Base-by-base conservation (phyloP, 257 asterid species). In the Prunella vulgaris region DNA sequence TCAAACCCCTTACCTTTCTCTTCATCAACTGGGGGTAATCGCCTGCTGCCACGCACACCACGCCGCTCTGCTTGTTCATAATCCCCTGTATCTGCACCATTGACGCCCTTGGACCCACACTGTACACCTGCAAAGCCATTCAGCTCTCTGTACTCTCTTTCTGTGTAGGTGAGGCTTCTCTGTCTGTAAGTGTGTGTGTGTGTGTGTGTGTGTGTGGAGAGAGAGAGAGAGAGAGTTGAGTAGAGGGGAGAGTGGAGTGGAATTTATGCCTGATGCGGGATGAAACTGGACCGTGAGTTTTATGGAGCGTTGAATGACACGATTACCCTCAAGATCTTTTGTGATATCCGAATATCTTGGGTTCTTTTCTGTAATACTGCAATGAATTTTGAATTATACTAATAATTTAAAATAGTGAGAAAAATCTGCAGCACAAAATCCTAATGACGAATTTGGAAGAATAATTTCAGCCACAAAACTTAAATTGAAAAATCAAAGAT, bases 101-200 rank as follows among this genome's bases (percentile, higher is more conserved):
- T 59, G 89, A 68, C 65, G 75, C 81, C 86, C 87, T 80, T 7
- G 91, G 86, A 46, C 73, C 80, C 61, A 79, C 76, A 73, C 85
- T 61, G 73, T 82, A 85, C 15, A 88, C 84, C 74, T 84, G 95
- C 81, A 89, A 77, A 63, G 93, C 98, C 96, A 92, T 32, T 32
- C 37, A 4, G 7, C 37, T 32, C 37, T 32, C 37, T 32, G 9
- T 32, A n/a, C 7, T 32, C 6, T 6, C 7, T 32, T 5, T 4
- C 37, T 32, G 9, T 4, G 37, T 32, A 6, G 9, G 28, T 25
- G 28, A 25, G 28, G 3, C 3, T 25, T 25, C 28, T n/a, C n/a
- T n/a, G 3, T 28, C 33, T 28, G 3, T 4, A 28, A 28, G 3
- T 28, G 33, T 32, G 6, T 32, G 38, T 6, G 9, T 32, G 9